Evolutionary conservation across 2,329 filamentous ascomycete species (phyloP), one percentile per base, ranked within the genome.

Genomic region (Daldinia eschscholtzii): DNA sequence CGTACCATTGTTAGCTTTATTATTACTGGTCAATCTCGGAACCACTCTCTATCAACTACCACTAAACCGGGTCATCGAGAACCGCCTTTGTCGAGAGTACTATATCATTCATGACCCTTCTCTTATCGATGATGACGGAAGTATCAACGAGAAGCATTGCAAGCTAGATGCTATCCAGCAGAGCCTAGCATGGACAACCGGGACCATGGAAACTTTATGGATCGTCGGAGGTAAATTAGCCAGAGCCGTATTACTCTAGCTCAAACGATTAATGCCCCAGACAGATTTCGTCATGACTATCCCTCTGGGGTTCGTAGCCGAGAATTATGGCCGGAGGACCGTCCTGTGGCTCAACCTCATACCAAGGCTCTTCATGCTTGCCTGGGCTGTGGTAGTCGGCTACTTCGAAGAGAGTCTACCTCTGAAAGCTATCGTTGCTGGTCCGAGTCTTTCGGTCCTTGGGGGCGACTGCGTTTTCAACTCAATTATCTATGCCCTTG

Each of bases 131-230:
- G 50, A 76, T 0, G 79, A 80, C 58, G 83, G 83, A 4, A 76
- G 76, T 23, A 76, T 89, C 1, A 80, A 82, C 1, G 87, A 89
- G 75, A 76, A 80, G 64, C 74, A 86, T 3, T 89, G 87, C 76
- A 89, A 89, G 73, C 74, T 85, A 9, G 81, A 87, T 64, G 75
- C 74, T 12, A 80, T 89, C 4, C 86, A 88, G 73, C 78, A 83
- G 61, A 77, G 79, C 15, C 77, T 89, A 7, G 87, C 86, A 2
- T 83, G 83, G 79, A 79, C 88, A 4, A 84, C 86, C 64, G 87
- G 87, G 0, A 76, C 75, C 3, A 83, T 85, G 80, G 84, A 86
- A 58, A 84, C 82, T 1, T 71, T 80, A 0, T 85, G 83, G 83
- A 81, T 85, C n/a, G 80, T 81, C 5, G 84, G 84, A 56, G 83